Evolutionary conservation across 148 eudicot genomes (phyloP).

Genomic region (Vaccinium corymbosum): DNA sequence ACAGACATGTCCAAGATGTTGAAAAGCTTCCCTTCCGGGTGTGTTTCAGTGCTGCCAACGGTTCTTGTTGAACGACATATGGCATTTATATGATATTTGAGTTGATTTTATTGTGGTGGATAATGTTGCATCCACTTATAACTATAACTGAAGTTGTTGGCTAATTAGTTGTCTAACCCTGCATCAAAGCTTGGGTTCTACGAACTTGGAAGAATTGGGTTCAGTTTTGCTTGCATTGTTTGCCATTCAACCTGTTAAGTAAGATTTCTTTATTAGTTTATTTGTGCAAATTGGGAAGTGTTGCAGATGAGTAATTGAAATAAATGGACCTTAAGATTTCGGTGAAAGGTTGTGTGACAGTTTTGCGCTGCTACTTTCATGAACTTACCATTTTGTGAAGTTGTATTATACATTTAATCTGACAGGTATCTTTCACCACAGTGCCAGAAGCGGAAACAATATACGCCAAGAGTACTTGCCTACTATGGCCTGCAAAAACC

Average conservation of each 20-base stretch:
- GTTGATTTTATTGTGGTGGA: neutral
- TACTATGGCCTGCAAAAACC: slow-evolving; percentile 75
- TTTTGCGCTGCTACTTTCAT: neutral
- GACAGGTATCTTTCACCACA: slow-evolving; percentile 11
- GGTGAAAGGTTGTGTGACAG: neutral
- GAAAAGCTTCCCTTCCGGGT: slow-evolving; percentile 16
- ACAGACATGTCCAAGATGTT: slow-evolving; percentile 6
- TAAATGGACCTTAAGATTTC: neutral
- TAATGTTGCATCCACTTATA: neutral
- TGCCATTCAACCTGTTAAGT: slow-evolving; percentile 1
- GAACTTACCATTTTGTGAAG: neutral
- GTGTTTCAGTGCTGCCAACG: neutral
- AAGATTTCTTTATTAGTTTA: neutral
- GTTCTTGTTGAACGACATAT: neutral
- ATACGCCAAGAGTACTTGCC: slow-evolving; percentile 42
- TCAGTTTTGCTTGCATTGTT: neutral
- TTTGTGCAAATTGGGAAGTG: neutral
- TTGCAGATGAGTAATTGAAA: neutral
- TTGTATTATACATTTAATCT: slow-evolving; percentile 3
- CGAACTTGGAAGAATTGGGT: neutral
- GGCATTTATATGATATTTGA: neutral
- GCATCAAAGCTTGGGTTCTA: neutral
- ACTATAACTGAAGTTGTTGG: neutral
- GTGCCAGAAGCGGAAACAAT: slow-evolving; percentile 35
- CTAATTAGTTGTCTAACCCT: neutral